Evolutionary conservation across 2,329 filamentous ascomycete genomes (phyloP).

Genomic region (Fusarium albidum): DNA sequence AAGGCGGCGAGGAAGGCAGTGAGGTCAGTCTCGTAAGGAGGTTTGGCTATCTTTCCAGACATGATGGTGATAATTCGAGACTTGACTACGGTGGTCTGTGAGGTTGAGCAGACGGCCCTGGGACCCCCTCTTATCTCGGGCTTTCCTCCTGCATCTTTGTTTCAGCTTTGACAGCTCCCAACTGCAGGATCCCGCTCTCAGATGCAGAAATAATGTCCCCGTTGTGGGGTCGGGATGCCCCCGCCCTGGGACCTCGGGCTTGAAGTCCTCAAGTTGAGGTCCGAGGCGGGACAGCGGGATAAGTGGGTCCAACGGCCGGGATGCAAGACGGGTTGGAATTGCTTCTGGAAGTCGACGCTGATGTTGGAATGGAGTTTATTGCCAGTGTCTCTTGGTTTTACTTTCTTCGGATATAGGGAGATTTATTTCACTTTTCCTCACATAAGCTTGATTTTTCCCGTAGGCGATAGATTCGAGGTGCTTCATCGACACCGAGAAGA

Average conservation of each 20-base stretch:
- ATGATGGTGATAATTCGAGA: constrained; percentile 3
- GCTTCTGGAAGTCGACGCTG: constrained; percentile 1
- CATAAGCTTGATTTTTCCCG: no score
- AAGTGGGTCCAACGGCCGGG: constrained; percentile 8
- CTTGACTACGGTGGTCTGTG: neutral
- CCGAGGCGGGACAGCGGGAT: neutral
- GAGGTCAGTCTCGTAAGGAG: constrained; percentile 35
- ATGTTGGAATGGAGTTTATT: neutral
- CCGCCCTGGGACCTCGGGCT: constrained; percentile 24
- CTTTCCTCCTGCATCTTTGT: constrained; percentile 1
- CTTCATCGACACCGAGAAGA: no score
- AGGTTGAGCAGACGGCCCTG: neutral
- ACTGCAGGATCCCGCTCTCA: constrained; percentile 6
- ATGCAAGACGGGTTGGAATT: neutral
- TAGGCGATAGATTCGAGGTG: no score
- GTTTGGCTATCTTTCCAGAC: constrained; percentile 22
- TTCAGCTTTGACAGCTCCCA: constrained; percentile 2
- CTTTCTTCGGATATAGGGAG: no score
- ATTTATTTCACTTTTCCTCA: no score
- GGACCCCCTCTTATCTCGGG: neutral
- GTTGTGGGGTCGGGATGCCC: constrained; percentile 11
- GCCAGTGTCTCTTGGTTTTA: no score
- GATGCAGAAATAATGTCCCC: neutral
- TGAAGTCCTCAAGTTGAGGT: neutral
- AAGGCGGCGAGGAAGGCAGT: constrained; percentile 24